Conservation (phyloP, 306 rosid genomes). For the Corylus americana region DNA sequence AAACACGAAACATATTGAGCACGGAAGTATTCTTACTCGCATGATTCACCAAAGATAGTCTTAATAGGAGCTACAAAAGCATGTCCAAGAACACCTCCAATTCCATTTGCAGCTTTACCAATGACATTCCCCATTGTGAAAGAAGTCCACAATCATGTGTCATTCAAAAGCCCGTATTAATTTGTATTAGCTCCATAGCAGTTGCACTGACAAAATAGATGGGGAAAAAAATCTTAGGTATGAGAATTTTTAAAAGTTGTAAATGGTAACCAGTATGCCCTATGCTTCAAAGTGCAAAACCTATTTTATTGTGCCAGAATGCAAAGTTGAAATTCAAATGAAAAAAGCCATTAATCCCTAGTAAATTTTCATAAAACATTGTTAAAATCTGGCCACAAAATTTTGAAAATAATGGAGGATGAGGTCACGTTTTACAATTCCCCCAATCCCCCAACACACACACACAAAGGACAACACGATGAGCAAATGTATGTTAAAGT, state of each 20-base stretch:
- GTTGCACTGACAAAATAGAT: not conserved
- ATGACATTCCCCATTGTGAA: constrained; percentile 33
- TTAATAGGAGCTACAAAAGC: constrained; percentile 36
- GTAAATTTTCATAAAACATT: not conserved
- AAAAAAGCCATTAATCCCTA: not conserved
- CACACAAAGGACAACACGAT: too few relatives aligned
- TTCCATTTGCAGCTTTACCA: too few relatives aligned
- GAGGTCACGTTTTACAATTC: not conserved
- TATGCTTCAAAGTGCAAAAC: not conserved
- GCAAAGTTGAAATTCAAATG: not conserved
- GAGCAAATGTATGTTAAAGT: too few relatives aligned
- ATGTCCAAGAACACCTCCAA: too few relatives aligned
- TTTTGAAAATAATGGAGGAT: not conserved
- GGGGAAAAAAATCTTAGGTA: not conserved
- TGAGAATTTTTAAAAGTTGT: not conserved
- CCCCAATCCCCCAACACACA: too few relatives aligned
- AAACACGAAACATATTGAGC: not conserved
- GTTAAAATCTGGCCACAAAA: not conserved
- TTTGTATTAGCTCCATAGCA: not conserved
- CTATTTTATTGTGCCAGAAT: not conserved
- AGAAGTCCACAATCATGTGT: not conserved
- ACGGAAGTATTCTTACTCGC: constrained; percentile 36
- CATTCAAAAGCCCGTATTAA: not conserved
- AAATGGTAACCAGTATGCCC: not conserved
- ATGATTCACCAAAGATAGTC: constrained; percentile 40